Evolutionary conservation across 805 yeast species (phyloP).

Genomic region (Saccharomyces eubayanus): DNA sequence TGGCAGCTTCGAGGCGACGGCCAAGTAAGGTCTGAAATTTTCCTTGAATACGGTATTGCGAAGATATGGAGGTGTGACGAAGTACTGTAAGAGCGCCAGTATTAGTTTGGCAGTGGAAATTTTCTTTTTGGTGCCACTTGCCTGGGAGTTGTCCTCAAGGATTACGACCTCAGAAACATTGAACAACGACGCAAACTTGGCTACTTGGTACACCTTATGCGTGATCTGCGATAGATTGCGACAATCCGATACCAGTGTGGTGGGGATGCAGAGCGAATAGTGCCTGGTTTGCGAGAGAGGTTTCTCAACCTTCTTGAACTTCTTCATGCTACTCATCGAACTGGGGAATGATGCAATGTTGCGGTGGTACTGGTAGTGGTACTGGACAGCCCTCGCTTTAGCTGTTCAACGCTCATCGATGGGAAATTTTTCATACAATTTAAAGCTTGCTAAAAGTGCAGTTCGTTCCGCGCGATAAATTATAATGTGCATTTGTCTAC

Average conservation of each 20-base stretch:
- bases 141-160: constrained; percentile 35
- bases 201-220: constrained; percentile 64
- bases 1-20: constrained; percentile 62
- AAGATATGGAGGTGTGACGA: constrained; percentile 78
- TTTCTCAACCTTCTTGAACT: constrained; percentile 14
- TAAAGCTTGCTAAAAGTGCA: not conserved
- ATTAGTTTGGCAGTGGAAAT: constrained; percentile 41
- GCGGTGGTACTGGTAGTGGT: not conserved
- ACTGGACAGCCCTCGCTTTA: not conserved
- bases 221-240: constrained; percentile 66
- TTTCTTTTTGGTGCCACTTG: constrained; percentile 11
- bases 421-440: not conserved
- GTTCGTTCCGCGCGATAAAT: not conserved
- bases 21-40: constrained; percentile 40
- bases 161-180: constrained; percentile 69
- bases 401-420: not conserved
- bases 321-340: constrained; percentile 2
- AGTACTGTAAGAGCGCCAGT: constrained; percentile 66
- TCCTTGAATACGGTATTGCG: constrained; percentile 54
- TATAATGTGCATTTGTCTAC: not conserved
- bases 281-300: constrained; percentile 22
- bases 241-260: constrained; percentile 55
- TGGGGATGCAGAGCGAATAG: constrained; percentile 65
- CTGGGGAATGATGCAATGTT: not conserved
- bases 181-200: constrained; percentile 62